A percentile compares a stretch with the other conserved stretches of the same genome.
Evolutionary conservation across 495 filamentous ascomycete species (phyloP).

Genomic region (Aspergillus sclerotioniger): DNA sequence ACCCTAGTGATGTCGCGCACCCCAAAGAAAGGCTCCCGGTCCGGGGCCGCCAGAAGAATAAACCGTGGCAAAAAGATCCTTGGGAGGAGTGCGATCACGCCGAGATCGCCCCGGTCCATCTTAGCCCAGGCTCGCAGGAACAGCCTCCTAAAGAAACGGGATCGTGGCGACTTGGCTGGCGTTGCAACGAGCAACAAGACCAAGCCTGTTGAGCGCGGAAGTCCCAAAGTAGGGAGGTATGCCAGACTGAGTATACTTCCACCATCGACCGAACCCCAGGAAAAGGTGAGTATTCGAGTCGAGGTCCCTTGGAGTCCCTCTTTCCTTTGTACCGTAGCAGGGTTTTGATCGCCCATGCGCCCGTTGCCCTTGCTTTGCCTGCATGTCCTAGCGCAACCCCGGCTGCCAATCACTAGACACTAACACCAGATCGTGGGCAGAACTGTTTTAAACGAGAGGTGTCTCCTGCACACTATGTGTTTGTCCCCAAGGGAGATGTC

Average conservation of each 20-base stretch:
- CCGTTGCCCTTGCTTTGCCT: constrained; percentile 12
- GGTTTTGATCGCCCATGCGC: neutral
- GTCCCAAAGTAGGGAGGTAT: constrained; percentile 3
- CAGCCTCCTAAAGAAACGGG: constrained; percentile 5
- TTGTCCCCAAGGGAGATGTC: constrained; percentile 50
- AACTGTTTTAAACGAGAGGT: constrained; percentile 28
- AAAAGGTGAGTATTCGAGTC: constrained; percentile 17
- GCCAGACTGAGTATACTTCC: constrained; percentile 16
- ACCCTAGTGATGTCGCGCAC: neutral
- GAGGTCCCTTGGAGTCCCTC: neutral
- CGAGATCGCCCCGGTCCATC: constrained; percentile 13
- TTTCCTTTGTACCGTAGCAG: neutral
- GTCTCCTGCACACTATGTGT: constrained; percentile 39
- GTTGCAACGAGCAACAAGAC: constrained; percentile 5
- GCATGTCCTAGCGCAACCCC: constrained; percentile 8
- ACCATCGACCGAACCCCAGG: constrained; percentile 20
- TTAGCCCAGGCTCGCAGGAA: constrained; percentile 10
- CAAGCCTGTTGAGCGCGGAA: neutral
- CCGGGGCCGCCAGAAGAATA: neutral
- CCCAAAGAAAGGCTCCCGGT: neutral
- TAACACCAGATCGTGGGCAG: constrained; percentile 20
- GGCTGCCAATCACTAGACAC: neutral
- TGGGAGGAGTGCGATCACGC: neutral
- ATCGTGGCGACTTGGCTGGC: neutral
- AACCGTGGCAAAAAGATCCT: neutral